A percentile compares a stretch with the other conserved stretches of the same genome.
Conservation (phyloP, 1,284 basidiomycete genomes). For the Ceratobasidium sp. region DNA sequence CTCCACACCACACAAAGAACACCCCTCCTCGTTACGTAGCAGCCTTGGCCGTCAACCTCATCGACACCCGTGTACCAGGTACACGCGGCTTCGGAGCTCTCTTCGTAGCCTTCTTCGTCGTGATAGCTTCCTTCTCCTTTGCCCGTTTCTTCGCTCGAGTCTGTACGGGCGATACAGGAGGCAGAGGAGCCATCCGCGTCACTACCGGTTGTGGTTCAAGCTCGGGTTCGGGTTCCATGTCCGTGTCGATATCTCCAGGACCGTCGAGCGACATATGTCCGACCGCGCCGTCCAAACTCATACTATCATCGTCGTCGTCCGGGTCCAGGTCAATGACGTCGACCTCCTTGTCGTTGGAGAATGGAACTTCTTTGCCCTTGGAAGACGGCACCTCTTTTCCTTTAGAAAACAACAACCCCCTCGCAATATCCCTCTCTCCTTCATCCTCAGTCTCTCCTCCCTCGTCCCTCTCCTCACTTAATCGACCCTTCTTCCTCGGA, state of each 20-base stretch:
- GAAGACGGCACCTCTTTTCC: no score
- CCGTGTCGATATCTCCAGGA: constrained; percentile 12
- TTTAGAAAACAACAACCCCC: background rate
- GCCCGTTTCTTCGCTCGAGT: constrained; percentile 1
- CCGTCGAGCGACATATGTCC: constrained; percentile 31
- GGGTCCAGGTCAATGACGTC: constrained; percentile 24
- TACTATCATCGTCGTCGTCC: constrained; percentile 12
- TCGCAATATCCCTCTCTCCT: background rate
- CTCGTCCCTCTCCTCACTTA: background rate
- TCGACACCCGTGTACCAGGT: background rate
- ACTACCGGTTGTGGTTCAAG: no score
- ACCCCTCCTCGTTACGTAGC: no score
- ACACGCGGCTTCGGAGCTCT: background rate
- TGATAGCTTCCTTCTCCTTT: background rate
- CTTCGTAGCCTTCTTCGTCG: background rate
- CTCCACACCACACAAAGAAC: no score
- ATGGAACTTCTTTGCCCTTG: no score
- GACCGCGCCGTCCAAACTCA: constrained; percentile 35
- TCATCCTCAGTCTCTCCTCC: background rate
- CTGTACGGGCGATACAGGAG: constrained; percentile 1
- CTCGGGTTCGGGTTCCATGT: background rate
- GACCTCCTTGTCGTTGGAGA: background rate
- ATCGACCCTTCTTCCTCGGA: constrained; percentile 8
- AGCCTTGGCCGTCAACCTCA: constrained; percentile 1
- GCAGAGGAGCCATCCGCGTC: no score